These are phyloP conservation scores for Oenanthe sinensis DNA, from an alignment of 129 eudicot species.

Conservation along the genomic window DNA sequence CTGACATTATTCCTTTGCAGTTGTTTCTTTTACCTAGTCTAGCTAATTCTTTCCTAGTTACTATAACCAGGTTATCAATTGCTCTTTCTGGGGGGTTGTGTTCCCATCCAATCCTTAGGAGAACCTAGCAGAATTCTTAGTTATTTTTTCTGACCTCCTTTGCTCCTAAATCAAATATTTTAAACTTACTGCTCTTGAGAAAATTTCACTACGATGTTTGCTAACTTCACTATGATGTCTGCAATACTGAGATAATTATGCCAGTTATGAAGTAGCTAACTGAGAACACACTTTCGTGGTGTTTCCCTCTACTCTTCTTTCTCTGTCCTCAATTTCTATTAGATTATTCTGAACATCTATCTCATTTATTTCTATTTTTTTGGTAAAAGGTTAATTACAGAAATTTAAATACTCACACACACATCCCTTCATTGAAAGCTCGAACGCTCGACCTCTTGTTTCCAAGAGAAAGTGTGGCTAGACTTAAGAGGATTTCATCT, in stretches of 20 bases:
- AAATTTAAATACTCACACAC: not conserved
- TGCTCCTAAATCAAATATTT: no score
- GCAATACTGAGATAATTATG: not conserved
- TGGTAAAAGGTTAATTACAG: not conserved
- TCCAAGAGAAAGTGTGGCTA: not conserved
- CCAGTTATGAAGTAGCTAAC: not conserved
- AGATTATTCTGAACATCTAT: not conserved
- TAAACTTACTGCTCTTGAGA: not conserved
- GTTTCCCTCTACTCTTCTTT: not conserved
- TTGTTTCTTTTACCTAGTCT: not conserved
- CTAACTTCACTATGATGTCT: not conserved
- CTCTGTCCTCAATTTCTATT: not conserved
- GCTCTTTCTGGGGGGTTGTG: not conserved
- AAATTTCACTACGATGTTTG: not conserved
- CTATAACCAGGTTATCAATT: not conserved
- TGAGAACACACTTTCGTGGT: not conserved
- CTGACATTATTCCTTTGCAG: not conserved
- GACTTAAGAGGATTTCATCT: not conserved
- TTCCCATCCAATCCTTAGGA: not conserved
- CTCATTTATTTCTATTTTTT: not conserved
- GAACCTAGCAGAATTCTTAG: not conserved
- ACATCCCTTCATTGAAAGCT: not conserved
- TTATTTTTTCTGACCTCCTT: not conserved
- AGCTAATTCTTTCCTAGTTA: not conserved
- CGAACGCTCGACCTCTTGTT: not conserved